Base-by-base conservation (phyloP, 495 filamentous ascomycete species). In the Entonaema liquescens region DNA sequence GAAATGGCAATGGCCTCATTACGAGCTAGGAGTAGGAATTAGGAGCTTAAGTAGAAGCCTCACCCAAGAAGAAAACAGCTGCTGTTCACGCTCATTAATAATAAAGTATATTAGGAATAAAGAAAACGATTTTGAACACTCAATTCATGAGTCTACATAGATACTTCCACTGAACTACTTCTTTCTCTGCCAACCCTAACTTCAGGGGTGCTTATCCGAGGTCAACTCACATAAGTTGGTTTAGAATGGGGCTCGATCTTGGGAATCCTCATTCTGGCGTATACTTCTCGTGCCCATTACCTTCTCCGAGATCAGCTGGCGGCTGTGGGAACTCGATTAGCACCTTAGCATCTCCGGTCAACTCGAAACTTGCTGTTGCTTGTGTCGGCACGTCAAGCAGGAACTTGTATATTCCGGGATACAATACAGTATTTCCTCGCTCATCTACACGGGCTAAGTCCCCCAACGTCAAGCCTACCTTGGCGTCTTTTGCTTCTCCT, bases 321-420 rank as follows among this genome's bases (percentile, higher is more conserved):
- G 74, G 74, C 26, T 76, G 71, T 13, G 74, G 74, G 55, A 76
- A 76, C 36, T 74, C 68, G 21, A 76, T 74, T 12, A 76, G 71
- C 17, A 57, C 33, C 5, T 57, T 49, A 1, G 68, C 68, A 9
- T 82, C 67, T 1, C 85, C 86, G 6, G 72, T 79, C 66, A 89
- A 70, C 53, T 73, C 77, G 55, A 88, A 86, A 17, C 67, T 78
- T 28, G 73, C 63, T 31, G 64, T 76, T 25, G 74, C 76, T 47
- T 79, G 71, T 4, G 77, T 70, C 40, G 79, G 78, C 62, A 78
- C 77, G 68, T 93, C 90, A 55, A 93, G 65, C 28, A 83, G 75
- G 65, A 93, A 26, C 19, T 80, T 82, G 73, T 93, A 92, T 0
- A 76, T 80, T 1, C 91, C 91, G 0, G 91, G 90, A 72, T 90